Evolutionary conservation across 1,284 basidiomycete species (phyloP).

Genomic region (Ganoderma meredithae): DNA sequence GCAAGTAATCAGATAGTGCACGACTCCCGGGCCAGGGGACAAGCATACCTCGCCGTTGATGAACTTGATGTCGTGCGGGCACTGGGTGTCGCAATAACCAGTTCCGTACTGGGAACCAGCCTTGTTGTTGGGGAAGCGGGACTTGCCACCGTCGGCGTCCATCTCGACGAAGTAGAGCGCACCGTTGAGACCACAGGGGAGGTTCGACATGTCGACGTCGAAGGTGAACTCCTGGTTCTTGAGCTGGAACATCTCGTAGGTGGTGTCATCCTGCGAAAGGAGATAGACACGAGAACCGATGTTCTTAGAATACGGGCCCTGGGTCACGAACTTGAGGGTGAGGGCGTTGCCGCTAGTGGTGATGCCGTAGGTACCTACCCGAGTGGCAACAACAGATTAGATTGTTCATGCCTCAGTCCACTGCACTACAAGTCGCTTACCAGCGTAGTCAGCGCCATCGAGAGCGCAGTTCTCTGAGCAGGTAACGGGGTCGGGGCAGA

Average conservation of each 20-base stretch:
- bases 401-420: no score
- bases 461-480: slow-evolving; percentile 60
- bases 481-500: slow-evolving; percentile 46
- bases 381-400: neutral
- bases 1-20: slow-evolving; percentile 34
- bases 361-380: slow-evolving; percentile 48
- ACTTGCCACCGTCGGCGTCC: slow-evolving; percentile 62
- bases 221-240: slow-evolving; percentile 63
- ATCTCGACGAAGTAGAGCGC: slow-evolving; percentile 51
- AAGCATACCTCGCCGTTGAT: slow-evolving; percentile 56
- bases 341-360: slow-evolving; percentile 46
- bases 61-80: slow-evolving; percentile 64
- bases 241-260: slow-evolving; percentile 60
- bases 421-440: slow-evolving; percentile 29
- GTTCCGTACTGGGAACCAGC: slow-evolving; percentile 65
- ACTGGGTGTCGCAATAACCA: slow-evolving; percentile 66
- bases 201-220: slow-evolving; percentile 57
- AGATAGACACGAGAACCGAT: slow-evolving; percentile 53
- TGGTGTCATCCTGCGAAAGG: slow-evolving; percentile 47
- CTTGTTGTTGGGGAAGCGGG: slow-evolving; percentile 58
- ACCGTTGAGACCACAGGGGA: slow-evolving; percentile 51
- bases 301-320: slow-evolving; percentile 37
- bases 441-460: slow-evolving; percentile 64
- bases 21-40: neutral
- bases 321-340: slow-evolving; percentile 48